Base-by-base conservation (phyloP, 73 alveolate species). In the Paramecium octaurelia region DNA sequence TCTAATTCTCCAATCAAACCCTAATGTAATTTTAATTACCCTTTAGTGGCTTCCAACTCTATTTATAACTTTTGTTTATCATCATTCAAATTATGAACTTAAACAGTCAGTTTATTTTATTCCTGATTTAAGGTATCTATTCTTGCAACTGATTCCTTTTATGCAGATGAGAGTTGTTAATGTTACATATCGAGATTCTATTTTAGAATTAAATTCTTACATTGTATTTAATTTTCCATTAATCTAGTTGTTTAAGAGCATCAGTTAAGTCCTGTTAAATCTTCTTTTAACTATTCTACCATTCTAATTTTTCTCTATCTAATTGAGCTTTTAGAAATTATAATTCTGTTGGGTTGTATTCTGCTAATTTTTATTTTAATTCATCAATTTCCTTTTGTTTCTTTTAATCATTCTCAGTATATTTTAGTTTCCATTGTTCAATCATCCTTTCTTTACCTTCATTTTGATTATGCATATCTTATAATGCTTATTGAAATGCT, bases 341-440 rank as follows among this genome's bases (percentile, higher is more conserved):
- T 9, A 43, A 4, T 16, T 80, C 91, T 80, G 46, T 23, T 43
- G 91, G 91, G 46, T 27, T 80, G 16, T 43, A 31, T 23, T 40
- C 34, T 7, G 91, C 24, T 46, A 31, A 48, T 44, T 27, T 40
- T 80, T 12, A 24, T 11, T 80, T 80, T 20, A 80, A 35, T 12
- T 42, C 91, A 24, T 40, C 73, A 23, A 80, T 44, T 80, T 42
- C 91, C 7, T 80, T 21, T 14, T 43, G 7, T 18, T 43, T 21
- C 57, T 80, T 24, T 24, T 80, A 20, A 20, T 80, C 73, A 20
- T 44, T 31, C 10, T 80, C 70, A 3, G n/a, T n/a, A 24, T 31
- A 80, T 44, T 80, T 80, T 11, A 16, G 9, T 80, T 48, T 80
- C 91, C 91, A 80, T 80, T 44, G 46, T 44, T 80, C 71, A 23